Conservation (phyloP, 306 rosid genomes). For the Cucurbita moschata region DNA sequence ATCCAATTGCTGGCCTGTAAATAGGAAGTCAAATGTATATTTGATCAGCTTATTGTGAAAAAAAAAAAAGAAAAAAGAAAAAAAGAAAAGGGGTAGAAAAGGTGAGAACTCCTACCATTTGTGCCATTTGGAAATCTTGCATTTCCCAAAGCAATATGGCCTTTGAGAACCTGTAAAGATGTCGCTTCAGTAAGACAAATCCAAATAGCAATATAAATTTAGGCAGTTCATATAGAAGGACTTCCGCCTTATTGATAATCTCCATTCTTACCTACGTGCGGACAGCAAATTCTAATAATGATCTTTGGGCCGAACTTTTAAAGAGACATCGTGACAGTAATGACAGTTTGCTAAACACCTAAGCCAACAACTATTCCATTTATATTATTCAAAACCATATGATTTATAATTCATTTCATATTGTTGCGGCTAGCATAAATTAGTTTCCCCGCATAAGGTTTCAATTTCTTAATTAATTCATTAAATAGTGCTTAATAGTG, state of each 20-base stretch:
- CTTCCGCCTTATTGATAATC: background rate
- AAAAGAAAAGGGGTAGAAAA: too few species aligned
- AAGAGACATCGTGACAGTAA: background rate
- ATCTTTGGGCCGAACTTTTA: background rate
- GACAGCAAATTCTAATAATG: background rate
- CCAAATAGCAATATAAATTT: background rate
- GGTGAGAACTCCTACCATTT: slow-evolving; percentile 34
- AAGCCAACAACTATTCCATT: background rate
- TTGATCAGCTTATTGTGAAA: background rate
- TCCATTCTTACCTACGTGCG: background rate
- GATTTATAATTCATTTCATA: background rate
- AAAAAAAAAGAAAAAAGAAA: background rate
- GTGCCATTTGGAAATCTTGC: slow-evolving; percentile 95
- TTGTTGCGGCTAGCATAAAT: background rate
- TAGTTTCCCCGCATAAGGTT: background rate
- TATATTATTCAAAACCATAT: background rate
- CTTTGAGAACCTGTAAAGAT: slow-evolving; percentile 71
- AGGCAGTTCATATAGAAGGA: background rate
- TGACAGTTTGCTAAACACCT: background rate
- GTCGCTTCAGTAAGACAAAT: background rate
- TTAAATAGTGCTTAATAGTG: background rate
- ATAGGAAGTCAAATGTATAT: background rate
- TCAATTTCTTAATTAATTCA: background rate
- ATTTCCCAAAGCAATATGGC: slow-evolving; percentile 83
- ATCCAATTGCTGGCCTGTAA: slow-evolving; percentile 65